Conservation (phyloP, 2,329 filamentous ascomycete genomes). For the Pseudogymnoascus sp. region DNA sequence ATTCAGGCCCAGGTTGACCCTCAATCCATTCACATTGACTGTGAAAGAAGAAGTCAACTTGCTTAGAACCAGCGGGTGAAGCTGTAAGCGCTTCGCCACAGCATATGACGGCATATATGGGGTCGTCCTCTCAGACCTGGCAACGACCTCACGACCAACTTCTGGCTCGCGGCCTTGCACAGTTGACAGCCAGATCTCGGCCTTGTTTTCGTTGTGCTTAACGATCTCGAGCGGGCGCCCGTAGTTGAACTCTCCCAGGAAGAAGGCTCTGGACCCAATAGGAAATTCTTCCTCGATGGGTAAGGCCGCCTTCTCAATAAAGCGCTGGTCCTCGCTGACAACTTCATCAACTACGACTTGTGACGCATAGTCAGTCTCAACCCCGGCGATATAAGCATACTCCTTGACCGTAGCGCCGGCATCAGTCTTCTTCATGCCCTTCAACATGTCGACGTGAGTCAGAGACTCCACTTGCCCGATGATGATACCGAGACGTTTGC, state of each 20-base stretch:
- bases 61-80: slow-evolving; percentile 83
- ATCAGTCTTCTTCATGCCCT: slow-evolving; percentile 82
- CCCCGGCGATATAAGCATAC: slow-evolving; percentile 75
- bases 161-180: slow-evolving; percentile 68
- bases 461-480: slow-evolving; percentile 83
- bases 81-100: slow-evolving; percentile 72
- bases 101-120: slow-evolving; percentile 80
- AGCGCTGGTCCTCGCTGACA: slow-evolving; percentile 82
- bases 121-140: slow-evolving; percentile 59
- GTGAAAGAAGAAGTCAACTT: slow-evolving; percentile 95
- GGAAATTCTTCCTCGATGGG: slow-evolving; percentile 91
- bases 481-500: slow-evolving; percentile 80
- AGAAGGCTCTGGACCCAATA: slow-evolving; percentile 74
- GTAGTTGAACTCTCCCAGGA: slow-evolving; percentile 87
- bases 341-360: slow-evolving; percentile 88
- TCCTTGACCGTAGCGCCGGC: slow-evolving; percentile 88
- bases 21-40: slow-evolving; percentile 71
- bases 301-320: slow-evolving; percentile 81
- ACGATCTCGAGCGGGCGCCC: slow-evolving; percentile 81
- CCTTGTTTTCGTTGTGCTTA: slow-evolving; percentile 65
- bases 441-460: slow-evolving; percentile 88
- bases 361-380: slow-evolving; percentile 84
- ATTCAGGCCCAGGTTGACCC: slow-evolving; percentile 87
- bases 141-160: slow-evolving; percentile 70
- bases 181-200: slow-evolving; percentile 70